These are phyloP conservation scores for Xylaria sp. DNA, from an alignment of 2,329 filamentous ascomycete genomes.

Conservation along the genomic window DNA sequence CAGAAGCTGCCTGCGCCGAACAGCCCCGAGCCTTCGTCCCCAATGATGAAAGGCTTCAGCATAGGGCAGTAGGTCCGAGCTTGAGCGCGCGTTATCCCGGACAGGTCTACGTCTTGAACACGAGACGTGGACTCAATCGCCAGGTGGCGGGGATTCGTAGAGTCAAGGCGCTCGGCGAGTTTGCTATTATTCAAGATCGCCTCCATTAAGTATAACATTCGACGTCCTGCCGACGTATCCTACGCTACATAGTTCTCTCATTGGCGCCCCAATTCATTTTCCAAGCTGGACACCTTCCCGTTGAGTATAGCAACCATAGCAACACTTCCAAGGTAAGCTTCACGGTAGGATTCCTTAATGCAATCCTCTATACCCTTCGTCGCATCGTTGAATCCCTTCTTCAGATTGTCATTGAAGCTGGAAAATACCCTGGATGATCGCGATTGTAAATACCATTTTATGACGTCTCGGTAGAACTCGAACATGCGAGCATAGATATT, in stretches of 20 bases:
- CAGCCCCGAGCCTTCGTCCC: slow-evolving; percentile 26
- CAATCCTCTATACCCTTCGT: slow-evolving; percentile 23
- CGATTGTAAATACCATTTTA: slow-evolving; percentile 34
- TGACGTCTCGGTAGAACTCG: slow-evolving; percentile 32
- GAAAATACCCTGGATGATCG: slow-evolving; percentile 27
- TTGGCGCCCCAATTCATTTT: slow-evolving; percentile 15
- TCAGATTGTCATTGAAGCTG: slow-evolving; percentile 30
- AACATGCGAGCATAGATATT: slow-evolving; percentile 37
- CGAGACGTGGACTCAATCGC: slow-evolving; percentile 14
- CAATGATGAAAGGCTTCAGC: slow-evolving; percentile 28
- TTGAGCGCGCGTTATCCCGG: slow-evolving; percentile 16
- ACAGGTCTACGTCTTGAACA: slow-evolving; percentile 11
- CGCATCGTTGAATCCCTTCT: slow-evolving; percentile 12
- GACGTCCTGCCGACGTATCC: slow-evolving; percentile 16
- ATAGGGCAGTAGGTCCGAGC: slow-evolving; percentile 22
- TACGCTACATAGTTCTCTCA: slow-evolving; percentile 7
- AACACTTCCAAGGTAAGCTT: slow-evolving; percentile 28
- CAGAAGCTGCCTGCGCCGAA: slow-evolving; percentile 22
- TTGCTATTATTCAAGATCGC: slow-evolving; percentile 6
- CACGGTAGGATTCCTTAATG: slow-evolving; percentile 33
- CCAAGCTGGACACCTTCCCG: slow-evolving; percentile 15
- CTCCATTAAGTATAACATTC: slow-evolving; percentile 26
- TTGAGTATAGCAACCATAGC: slow-evolving; percentile 30
- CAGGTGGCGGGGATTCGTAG: neutral
- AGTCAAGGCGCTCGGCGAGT: neutral